phyloP scores from a whole-genome alignment of 495 filamentous ascomycete genomes.

The Lentithecium fluviatile region DNA sequence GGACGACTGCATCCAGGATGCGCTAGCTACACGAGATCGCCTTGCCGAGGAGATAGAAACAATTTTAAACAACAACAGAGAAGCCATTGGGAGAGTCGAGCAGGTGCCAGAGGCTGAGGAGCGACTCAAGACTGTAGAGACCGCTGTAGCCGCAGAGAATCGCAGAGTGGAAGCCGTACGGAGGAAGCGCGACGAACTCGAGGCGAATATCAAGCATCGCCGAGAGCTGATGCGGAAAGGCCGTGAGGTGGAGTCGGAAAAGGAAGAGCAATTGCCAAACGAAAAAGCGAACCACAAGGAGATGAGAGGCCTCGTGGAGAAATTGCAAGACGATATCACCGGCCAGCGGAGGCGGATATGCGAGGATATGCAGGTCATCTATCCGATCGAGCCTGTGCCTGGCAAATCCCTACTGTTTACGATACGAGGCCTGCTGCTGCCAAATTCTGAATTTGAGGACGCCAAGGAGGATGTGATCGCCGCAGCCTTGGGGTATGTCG shows the following conservation, averaged over 20 bases:
- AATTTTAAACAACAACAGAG: constrained; percentile 60
- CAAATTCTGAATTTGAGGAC: constrained; percentile 71
- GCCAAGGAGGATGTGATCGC: constrained; percentile 66
- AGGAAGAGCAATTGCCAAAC: constrained; percentile 48
- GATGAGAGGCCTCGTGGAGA: constrained; percentile 53
- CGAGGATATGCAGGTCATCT: constrained; percentile 74
- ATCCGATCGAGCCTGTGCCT: constrained; percentile 69
- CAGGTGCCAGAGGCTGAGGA: constrained; percentile 65
- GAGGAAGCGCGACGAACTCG: constrained; percentile 61
- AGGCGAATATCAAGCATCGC: constrained; percentile 63
- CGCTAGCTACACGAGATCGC: constrained; percentile 70
- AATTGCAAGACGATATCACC: constrained; percentile 61
- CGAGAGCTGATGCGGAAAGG: constrained; percentile 66
- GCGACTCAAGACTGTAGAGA: constrained; percentile 55
- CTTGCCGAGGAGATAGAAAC: constrained; percentile 75
- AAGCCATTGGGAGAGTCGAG: constrained; percentile 46
- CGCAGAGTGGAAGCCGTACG: constrained; percentile 60
- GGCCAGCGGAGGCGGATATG: constrained; percentile 84
- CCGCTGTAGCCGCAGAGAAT: constrained; percentile 61
- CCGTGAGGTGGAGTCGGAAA: constrained; percentile 55
- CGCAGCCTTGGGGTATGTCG: constrained; percentile 79
- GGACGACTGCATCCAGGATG: constrained; percentile 91
- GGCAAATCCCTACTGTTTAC: constrained; percentile 68
- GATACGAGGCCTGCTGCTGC: constrained; percentile 70
- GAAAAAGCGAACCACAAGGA: constrained; percentile 60